Base-by-base conservation (phyloP, 2,329 filamentous ascomycete genomes). In the Lasiodiplodia sp. region DNA sequence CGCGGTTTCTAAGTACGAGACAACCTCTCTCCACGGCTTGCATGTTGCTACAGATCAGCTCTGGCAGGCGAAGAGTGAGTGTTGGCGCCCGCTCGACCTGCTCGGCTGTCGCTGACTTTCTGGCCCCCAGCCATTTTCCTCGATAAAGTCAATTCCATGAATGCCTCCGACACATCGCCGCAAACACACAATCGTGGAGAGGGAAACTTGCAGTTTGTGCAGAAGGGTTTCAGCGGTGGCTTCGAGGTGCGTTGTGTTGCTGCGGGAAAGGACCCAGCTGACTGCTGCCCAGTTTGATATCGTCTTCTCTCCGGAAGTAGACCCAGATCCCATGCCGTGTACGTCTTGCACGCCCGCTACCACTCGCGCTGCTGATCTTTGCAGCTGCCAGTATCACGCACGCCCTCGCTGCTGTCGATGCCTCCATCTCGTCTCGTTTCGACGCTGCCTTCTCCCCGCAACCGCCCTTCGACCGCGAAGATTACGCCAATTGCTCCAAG, bases 151-250 rank as follows among this genome's bases (percentile, higher is more conserved):
- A 34, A 34, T 8, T 8, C 31, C 31, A 10, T 34, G 31, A 34
- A 34, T 2, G 31, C 8, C 31, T 34, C 31, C 31, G 31, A 34
- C 8, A 34, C 31, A 34, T 34, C 10, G 6, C 8, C 8, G 31
- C 8, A 8, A 34, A 34, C 31, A 96, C 79, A 92, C 92, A 7
- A 85, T 98, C 66, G 81, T 85, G 55, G 91, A 97, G 77, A 80
- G 14, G 95, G 94, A 37, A 98, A 98, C 75, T 82, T 93, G 16
- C 95, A 99, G 71, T 82, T 97, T 49, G 86, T 98, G 18, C 93
- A 99, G 80, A 97, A 97, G 81, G 88, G 94, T 2, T 98, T 97
- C 74, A 88, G 94, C 73, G 95, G 96, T 1, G 79, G 89, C 1
- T 99, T 98, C 75, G 93, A 91, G 79, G 83, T 84, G 31, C 31